phyloP scores from a whole-genome alignment of 371 early-diverging fungal genomes.

The Mortierella sp. region DNA sequence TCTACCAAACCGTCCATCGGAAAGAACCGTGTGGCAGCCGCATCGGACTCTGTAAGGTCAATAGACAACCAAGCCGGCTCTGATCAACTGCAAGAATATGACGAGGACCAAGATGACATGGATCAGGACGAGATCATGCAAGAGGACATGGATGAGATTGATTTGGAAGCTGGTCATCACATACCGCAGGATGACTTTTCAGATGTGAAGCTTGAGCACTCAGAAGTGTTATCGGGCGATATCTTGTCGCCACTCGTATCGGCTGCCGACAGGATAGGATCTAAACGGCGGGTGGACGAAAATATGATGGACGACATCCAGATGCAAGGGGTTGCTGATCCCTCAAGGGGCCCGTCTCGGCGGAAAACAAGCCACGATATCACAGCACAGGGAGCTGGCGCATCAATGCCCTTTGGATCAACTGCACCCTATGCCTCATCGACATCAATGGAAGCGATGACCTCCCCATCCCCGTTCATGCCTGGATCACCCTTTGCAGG shows the following conservation, averaged over 20 bases:
- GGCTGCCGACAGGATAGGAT: slow-evolving; percentile 18
- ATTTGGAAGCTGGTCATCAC: slow-evolving; percentile 44
- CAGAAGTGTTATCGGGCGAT: slow-evolving; percentile 35
- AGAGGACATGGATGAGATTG: slow-evolving; percentile 41
- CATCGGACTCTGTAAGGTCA: slow-evolving; percentile 7
- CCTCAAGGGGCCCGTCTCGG: slow-evolving; percentile 43
- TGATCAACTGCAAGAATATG: slow-evolving; percentile 22
- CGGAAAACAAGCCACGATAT: slow-evolving; percentile 54
- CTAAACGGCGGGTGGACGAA: slow-evolving; percentile 44
- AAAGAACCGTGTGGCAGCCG: neutral
- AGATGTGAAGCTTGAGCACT: slow-evolving; percentile 19
- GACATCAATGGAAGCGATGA: neutral
- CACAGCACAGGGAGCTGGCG: neutral
- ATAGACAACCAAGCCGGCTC: neutral
- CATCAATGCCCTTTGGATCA: slow-evolving; percentile 14
- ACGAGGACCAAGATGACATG: slow-evolving; percentile 33
- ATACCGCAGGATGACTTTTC: slow-evolving; percentile 16
- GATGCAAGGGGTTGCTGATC: slow-evolving; percentile 19
- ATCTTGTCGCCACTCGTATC: slow-evolving; percentile 25
- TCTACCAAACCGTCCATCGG: slow-evolving; percentile 15
- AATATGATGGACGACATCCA: slow-evolving; percentile 43
- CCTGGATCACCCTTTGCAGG: slow-evolving; percentile 43
- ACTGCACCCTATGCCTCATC: slow-evolving; percentile 12
- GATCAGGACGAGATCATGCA: slow-evolving; percentile 38
- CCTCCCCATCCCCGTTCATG: slow-evolving; percentile 41